Evolutionary conservation across 257 asterid species (phyloP), one percentile per base, ranked within the genome.

Genomic region (Solanum virginianum): DNA sequence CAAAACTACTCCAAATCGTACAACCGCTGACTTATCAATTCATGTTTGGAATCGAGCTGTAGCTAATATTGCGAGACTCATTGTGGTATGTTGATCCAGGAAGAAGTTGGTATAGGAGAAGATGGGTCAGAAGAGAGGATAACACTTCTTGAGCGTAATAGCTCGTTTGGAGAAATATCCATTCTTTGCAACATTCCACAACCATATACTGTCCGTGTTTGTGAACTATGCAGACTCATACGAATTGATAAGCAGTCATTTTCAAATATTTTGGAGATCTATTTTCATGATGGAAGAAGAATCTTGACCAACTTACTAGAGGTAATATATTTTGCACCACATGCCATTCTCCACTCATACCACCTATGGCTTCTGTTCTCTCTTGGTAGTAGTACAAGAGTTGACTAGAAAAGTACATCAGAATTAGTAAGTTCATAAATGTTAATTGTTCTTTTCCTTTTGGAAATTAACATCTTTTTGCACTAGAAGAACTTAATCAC

Each of bases 141-240:
- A 54, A 84, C 97, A 12, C 89, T 84, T 87, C 88, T 97, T 22
- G 92, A 93, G 87, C 93, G 90, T 7, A 86, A 89, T 88, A 89
- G 93, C 87, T 90, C 85, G 80, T 94, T 95, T 65, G 99, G 99
- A 72, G 96, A 92, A 82, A 87, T 94, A 82, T 91, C 99, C 75
- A 89, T 97, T 79, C 96, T 97, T 56, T 95, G 98, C 93, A 97
- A 97, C 90, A 89, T 97, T 87, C 98, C 98, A 82, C 99, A 95
- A 90, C 98, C 98, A 36, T 95, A 92, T 81, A 93, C 98, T 22
- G 94, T 97, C 60, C 98, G 98, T 13, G 99, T 95, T n/a, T 89
- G 92, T 72, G 98, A 93, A 87, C 87, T 95, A 7, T 97, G 98
- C 83, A 87, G 97, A 80, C 96, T 97, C 81, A 87, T 97, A 24